Evolutionary conservation across 202 grass and related monocot species (phyloP), one percentile per base, ranked within the genome.

Genomic region (Brachypodium distachyon): DNA sequence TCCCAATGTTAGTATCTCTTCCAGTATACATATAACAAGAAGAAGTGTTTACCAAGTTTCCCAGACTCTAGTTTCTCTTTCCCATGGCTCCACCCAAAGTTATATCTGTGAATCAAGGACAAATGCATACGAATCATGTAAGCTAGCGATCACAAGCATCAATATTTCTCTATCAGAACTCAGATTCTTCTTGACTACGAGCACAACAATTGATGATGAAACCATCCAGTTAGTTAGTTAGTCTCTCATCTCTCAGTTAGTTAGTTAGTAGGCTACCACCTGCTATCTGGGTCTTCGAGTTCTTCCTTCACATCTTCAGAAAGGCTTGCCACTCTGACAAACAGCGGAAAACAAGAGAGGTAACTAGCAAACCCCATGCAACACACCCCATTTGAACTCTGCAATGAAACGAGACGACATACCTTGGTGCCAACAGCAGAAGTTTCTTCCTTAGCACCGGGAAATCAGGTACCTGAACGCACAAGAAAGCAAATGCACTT

Each of bases 41-140:
- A 3, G 65, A 77, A n/a, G 41, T 77, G 44, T 51, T 61, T 90
- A 94, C 95, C 91, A 31, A 86, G 79, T 88, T 94, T 98, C 62
- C 95, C 91, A 46, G 89, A 92, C 78, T 92, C 95, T 57, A 98
- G 69, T 70, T 83, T 88, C 73, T 94, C 91, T 83, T 92, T 98
- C 73, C 89, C 95, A 88, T 97, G 95, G 65, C 95, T 98, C 95
- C 95, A 98, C 27, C 95, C 95, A 56, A 98, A 98, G 70, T 70
- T 98, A 85, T 88, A 98, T 33, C 91, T 98, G 46, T 4, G 11
- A 14, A 61, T 44, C 7, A 89, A 64, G 22, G 21, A 41, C 9
- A 50, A 74, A 26, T 8, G 5, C 0, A 25, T 6, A 22, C 11
- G 14, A 68, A 77, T 26, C 50, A 73, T 52, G 53, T 44, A 85